Base-by-base conservation (phyloP, 1,284 basidiomycete species). In the Rhodotorula sp. region DNA sequence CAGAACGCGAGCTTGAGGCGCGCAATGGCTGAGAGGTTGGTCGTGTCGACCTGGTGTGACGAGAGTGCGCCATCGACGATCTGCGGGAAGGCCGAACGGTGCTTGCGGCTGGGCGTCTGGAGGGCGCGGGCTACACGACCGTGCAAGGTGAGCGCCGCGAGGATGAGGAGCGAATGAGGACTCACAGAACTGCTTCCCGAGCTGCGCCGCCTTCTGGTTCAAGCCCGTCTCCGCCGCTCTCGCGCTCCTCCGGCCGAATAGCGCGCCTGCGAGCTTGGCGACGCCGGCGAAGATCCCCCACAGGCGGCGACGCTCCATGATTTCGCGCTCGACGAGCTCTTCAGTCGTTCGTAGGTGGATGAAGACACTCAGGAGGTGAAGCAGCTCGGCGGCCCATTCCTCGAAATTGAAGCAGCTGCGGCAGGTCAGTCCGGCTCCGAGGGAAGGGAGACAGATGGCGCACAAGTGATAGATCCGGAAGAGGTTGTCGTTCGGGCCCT, bases 311-410 rank as follows among this genome's bases (percentile, higher is more conserved):
- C 64, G 25, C 25, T 61, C 68, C 13, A 56, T 54, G 6, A 41
- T n/a, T 4, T 25, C 29, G 3, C 53, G 61, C 21, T 70, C 72
- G 8, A 72, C 64, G 1, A 48, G 46, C 61, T 76, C 70, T 48
- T 79, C 75, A 41, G 74, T 77, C 22, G 71, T 62, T 1, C 77
- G 65, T 48, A 80, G 73, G 13, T 64, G 64, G 41, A 72, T 69
- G 53, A 80, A 80, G 34, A 91, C 89, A 78, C 94, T 91, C 0
- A 92, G 85, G 8, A 97, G 86, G 53, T 88, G 88, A 56, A 90
- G 85, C 59, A 95, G 82, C 80, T 97, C 94, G 70, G 86, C 84
- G 12, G 91, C 87, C 79, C 96, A 96, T 80, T 97, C 94, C 81
- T 97, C 92, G 56, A 96, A 82, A 0, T 92, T 95, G 81, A 96